A percentile compares a stretch with the other conserved stretches of the same genome.
These are phyloP conservation scores for Hypoxylon subgilvum DNA, from an alignment of 495 filamentous ascomycete species.

Conservation along the genomic window DNA sequence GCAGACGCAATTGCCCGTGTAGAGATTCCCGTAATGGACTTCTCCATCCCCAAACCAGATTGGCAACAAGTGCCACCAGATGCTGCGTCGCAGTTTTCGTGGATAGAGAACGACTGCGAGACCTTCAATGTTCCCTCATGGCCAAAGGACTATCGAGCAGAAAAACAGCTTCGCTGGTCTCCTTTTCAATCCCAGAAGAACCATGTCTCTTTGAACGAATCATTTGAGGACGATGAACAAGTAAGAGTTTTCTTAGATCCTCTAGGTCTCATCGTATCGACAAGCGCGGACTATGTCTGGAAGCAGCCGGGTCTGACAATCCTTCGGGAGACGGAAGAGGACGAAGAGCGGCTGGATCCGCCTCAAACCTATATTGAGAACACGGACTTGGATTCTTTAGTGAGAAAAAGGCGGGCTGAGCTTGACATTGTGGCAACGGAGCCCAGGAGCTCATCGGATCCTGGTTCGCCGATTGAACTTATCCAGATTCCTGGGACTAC, in stretches of 20 bases:
- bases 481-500: background rate
- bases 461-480: constrained; percentile 7
- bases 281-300: constrained; percentile 53
- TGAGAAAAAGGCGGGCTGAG: constrained; percentile 33
- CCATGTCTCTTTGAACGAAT: constrained; percentile 39
- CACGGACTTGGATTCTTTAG: constrained; percentile 15
- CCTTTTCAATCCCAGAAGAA: constrained; percentile 50
- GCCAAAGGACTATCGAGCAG: constrained; percentile 48
- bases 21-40: constrained; percentile 65
- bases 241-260: constrained; percentile 36
- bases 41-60: constrained; percentile 60
- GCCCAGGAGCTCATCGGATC: background rate
- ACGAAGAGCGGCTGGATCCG: constrained; percentile 57
- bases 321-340: constrained; percentile 52
- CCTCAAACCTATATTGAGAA: constrained; percentile 6
- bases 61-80: constrained; percentile 54
- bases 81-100: constrained; percentile 36
- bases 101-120: constrained; percentile 37
- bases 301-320: constrained; percentile 61
- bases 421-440: background rate
- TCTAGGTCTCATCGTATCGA: constrained; percentile 37
- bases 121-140: constrained; percentile 46
- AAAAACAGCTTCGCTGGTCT: constrained; percentile 55
- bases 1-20: constrained; percentile 63
- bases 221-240: constrained; percentile 39